A percentile compares a stretch with the other conserved stretches of the same genome.
Evolutionary conservation across 441 rosid genomes (phyloP).

Genomic region (Pelargonium fulgidum): DNA sequence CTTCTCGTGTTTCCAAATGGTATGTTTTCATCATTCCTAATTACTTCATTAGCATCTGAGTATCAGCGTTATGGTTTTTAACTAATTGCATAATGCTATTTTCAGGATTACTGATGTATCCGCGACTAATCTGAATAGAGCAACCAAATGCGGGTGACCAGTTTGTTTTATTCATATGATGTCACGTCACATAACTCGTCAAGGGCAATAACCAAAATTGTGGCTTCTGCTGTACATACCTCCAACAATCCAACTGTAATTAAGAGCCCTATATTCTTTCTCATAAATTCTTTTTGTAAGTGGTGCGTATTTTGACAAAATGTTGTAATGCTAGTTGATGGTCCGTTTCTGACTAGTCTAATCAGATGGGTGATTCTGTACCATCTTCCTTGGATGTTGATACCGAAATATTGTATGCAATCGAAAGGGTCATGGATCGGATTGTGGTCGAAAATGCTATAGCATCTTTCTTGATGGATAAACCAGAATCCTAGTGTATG

Average conservation of each 20-base stretch:
- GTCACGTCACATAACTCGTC: slow-evolving; percentile 2
- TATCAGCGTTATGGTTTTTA: neutral
- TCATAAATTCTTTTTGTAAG: neutral
- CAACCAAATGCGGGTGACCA: slow-evolving; percentile 8
- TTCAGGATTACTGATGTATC: slow-evolving; percentile 28
- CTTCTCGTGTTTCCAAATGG: neutral
- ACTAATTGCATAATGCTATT: neutral
- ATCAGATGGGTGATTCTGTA: neutral
- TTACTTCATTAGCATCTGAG: neutral
- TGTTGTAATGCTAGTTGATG: neutral
- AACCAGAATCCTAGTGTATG: too few relatives aligned
- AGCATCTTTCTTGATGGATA: too few relatives aligned
- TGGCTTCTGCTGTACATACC: neutral
- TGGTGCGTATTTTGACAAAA: slow-evolving; percentile 7
- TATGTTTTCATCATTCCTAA: neutral
- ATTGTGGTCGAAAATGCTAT: too few relatives aligned
- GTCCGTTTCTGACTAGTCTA: too few relatives aligned
- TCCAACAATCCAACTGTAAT: neutral
- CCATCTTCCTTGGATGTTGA: too few relatives aligned
- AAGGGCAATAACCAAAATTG: neutral
- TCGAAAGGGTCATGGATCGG: too few relatives aligned
- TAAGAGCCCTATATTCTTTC: neutral
- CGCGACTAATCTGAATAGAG: slow-evolving; percentile 5
- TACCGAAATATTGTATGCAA: too few relatives aligned
- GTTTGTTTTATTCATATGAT: slow-evolving; percentile 9